Conservation (phyloP, 768 basidiomycete genomes). For the Trametes maxima region DNA sequence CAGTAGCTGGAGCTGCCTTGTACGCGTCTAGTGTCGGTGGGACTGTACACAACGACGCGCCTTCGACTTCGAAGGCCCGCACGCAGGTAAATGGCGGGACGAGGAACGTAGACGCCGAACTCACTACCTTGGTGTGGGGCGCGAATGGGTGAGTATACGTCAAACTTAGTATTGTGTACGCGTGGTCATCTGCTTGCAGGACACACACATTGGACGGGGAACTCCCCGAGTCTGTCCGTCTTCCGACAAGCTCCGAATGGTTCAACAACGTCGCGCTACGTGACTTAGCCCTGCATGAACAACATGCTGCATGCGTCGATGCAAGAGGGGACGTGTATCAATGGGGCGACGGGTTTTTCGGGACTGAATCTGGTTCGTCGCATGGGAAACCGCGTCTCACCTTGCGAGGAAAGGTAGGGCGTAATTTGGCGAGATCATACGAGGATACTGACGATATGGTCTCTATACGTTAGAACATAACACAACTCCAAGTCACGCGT, state of each 20-base stretch:
- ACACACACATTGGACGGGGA: conserved; percentile 46
- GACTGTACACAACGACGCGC: conserved; percentile 40
- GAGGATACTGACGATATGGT: background rate
- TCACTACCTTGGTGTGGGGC: conserved; percentile 69
- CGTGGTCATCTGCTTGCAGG: conserved; percentile 37
- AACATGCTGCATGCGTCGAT: conserved; percentile 76
- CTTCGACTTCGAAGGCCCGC: conserved; percentile 11
- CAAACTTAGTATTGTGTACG: conserved; percentile 39
- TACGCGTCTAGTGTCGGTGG: conserved; percentile 33
- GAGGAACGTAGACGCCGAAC: conserved; percentile 27
- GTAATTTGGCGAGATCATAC: background rate
- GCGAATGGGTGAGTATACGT: conserved; percentile 60
- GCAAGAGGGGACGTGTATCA: conserved; percentile 81
- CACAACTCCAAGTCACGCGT: conserved; percentile 59
- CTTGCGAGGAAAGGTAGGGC: conserved; percentile 64
- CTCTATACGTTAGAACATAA: conserved; percentile 57
- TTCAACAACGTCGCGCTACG: conserved; percentile 70
- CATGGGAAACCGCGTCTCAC: conserved; percentile 51
- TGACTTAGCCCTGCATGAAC: conserved; percentile 67
- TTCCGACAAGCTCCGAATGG: conserved; percentile 56
- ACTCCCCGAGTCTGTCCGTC: conserved; percentile 45
- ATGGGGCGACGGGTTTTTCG: conserved; percentile 73
- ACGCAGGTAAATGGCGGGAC: conserved; percentile 1
- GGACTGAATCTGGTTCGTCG: conserved; percentile 28
- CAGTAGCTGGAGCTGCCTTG: conserved; percentile 43